Base-by-base conservation (phyloP, 2,329 filamentous ascomycete species). In the Colletotrichum theobromicola region DNA sequence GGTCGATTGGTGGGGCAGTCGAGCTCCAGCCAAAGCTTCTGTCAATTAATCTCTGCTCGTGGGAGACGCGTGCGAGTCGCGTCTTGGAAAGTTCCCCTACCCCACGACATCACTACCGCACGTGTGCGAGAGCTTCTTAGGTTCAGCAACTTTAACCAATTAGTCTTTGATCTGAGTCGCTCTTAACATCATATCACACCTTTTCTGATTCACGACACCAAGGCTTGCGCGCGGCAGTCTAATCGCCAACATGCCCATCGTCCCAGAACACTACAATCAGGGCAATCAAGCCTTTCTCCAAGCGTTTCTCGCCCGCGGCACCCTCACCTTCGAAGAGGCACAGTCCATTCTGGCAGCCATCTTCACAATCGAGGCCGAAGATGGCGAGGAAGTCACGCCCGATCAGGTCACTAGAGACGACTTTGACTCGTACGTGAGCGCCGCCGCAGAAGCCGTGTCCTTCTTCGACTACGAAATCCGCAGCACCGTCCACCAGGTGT, bases 281-380 rank as follows among this genome's bases (percentile, higher is more conserved):
- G 89, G 89, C 76, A 94, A 98, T 82, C 93, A 95, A 72, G 96
- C 96, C 10, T 98, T 99, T 81, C 88, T 98, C 1, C 97, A 99
- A 84, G 94, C 94, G 63, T 92, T 99, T 78, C 89, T 98, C 83
- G 92, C 94, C 4, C 92, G 93, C 64, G 94, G 94, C 26, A 91
- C 92, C 58, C 88, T 98, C 83, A 97, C 94, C 1, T 91, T 94
- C 76, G 88, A 91, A 67, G 92, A 97, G 79, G 92, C 93, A 15
- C 92, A 92, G 79, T 90, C 91, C 1, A 87, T 98, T 28, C 88
- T 98, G 16, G 95, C 96, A 4, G 90, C 89, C 35, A 96, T 98
- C 69, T 88, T 93, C 78, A 93, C 91, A 10, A 91, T 90, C 13
- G 86, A 90, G 8, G 81, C 80, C 58, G 76, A 77, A 1, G 79